Conservation (phyloP, 352 stramenopile genomes). For the Globisporangium spiculum region DNA sequence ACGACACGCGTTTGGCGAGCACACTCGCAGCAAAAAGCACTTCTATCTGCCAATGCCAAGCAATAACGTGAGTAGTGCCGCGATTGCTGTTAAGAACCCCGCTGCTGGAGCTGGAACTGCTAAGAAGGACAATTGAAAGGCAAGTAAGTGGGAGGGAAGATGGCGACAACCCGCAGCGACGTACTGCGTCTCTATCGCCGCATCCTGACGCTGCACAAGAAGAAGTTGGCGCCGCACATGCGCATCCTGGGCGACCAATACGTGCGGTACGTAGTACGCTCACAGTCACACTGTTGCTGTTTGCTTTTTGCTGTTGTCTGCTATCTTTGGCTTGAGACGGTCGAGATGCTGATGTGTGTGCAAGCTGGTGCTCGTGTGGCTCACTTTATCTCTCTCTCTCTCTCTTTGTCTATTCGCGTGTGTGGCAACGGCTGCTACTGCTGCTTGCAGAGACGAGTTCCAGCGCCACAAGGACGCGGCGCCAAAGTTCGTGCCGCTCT, state of each 20-base stretch:
- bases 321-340: not conserved
- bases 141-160: not conserved
- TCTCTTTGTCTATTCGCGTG: not conserved
- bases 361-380: not conserved
- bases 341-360: not conserved
- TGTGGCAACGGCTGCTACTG: not conserved
- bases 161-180: conserved; percentile 33
- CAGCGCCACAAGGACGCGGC: conserved; percentile 76
- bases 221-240: conserved; percentile 78
- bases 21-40: too few species aligned
- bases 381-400: not conserved
- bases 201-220: conserved; percentile 76
- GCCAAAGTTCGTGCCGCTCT: conserved; percentile 73
- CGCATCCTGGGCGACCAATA: conserved; percentile 82
- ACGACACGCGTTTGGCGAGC: not conserved
- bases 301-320: not conserved
- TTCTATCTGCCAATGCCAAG: too few species aligned
- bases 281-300: not conserved
- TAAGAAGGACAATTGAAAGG: too few species aligned
- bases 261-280: conserved; percentile 41
- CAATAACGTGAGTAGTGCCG: too few species aligned
- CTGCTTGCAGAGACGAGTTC: conserved; percentile 64
- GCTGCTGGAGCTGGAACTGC: too few species aligned
- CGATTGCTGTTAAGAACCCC: too few species aligned
- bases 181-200: conserved; percentile 70